Evolutionary conservation across 192 early-diverging fungal genomes (phyloP), one percentile per base, ranked within the genome.

Genomic region (Linnemannia hyalina): DNA sequence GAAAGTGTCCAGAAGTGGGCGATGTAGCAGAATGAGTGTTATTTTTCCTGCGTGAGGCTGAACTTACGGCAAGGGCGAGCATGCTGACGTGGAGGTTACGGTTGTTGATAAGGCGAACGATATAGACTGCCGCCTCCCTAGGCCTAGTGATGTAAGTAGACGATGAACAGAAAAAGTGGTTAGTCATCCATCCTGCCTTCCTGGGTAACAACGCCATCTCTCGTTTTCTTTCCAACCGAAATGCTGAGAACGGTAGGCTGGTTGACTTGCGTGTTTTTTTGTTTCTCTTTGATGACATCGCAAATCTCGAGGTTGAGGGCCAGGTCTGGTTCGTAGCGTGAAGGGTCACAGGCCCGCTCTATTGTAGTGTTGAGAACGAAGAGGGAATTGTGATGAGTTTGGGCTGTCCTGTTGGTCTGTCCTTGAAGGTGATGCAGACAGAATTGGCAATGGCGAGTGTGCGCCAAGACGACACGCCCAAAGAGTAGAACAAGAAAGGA

Each of bases 301-400:
- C 96, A 97, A 73, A 99, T 97, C 89, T 99, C 98, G 49, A 99
- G 93, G 89, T 98, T 97, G 68, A 99, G 91, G 35, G 93, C 91
- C 76, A 98, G 80, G 88, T 99, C 96, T 0, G 98, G 95, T 74
- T 96, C 94, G 74, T 82, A 87, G 13, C 92, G 92, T 32, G 92
- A 91, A 13, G 94, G 91, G 75, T 93, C 91, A 80, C 97, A 97
- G 1, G 96, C 97, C 38, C 93, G 93, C 85, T 96, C 97, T 93
- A 93, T 5, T 68, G 6, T 42, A 35, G 18, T 52, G 1, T 23
- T 1, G 70, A n/a, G 68, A 0, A 74, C 26, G 46, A 38, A 35
- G 35, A 20, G 20, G 42, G 1, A 42, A 11, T 20, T 22, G 38
- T 22, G 38, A 42, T 52, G 49, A 52, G 49, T 52, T 35, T 16